Evolutionary conservation across 1,284 basidiomycete genomes (phyloP).

Genomic region (Leccinum subatratum): DNA sequence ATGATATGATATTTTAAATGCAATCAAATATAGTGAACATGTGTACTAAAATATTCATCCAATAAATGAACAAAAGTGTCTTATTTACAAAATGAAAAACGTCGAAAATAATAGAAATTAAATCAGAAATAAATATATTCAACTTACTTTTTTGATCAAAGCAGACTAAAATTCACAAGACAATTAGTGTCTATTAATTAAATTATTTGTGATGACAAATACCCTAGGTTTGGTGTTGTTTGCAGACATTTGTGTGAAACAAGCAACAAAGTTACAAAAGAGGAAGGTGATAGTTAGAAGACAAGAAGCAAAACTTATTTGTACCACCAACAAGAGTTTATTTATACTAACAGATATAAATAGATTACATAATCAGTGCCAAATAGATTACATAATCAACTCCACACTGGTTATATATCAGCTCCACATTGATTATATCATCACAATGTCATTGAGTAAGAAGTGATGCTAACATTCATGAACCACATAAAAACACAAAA

Average conservation of each 20-base stretch:
- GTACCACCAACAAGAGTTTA: neutral
- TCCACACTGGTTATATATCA: too few species aligned
- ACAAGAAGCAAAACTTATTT: neutral
- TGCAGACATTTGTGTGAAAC: neutral
- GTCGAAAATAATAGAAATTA: too few species aligned
- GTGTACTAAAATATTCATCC: neutral
- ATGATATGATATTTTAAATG: too few species aligned
- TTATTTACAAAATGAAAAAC: neutral
- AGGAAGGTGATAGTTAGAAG: neutral
- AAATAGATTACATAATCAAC: neutral
- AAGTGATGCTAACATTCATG: too few species aligned
- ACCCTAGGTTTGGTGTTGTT: neutral
- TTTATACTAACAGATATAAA: neutral
- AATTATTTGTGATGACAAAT: too few species aligned
- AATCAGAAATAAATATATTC: too few species aligned
- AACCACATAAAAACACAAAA: too few species aligned
- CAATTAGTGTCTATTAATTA: too few species aligned
- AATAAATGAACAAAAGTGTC: neutral
- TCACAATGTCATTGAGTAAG: too few species aligned
- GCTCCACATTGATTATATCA: neutral
- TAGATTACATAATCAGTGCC: neutral
- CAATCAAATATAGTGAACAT: neutral
- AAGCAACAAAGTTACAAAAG: neutral
- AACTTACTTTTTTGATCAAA: too few species aligned
- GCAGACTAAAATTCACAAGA: too few species aligned